Percentiles rank a stretch among this genome's conserved stretches.
Conservation (phyloP, 768 basidiomycete species). For the Boletus eberwhitei region DNA sequence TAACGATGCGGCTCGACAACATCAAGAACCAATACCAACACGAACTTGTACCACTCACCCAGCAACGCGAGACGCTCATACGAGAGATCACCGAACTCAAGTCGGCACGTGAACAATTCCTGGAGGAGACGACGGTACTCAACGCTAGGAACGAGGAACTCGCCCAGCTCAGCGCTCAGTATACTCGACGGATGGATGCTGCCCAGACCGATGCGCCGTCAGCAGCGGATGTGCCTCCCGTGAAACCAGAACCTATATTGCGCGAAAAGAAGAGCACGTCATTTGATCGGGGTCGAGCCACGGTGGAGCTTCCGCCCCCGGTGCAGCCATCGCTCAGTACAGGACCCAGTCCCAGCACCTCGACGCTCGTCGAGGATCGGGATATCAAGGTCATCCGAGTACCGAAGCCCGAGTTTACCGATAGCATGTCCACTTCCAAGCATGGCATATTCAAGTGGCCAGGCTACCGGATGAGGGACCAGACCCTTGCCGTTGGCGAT, state of each 20-base stretch:
- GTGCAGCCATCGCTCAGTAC: constrained; percentile 17
- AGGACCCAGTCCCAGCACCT: constrained; percentile 17
- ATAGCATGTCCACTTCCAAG: constrained; percentile 48
- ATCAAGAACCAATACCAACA: constrained; percentile 85
- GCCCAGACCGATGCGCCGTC: constrained; percentile 17
- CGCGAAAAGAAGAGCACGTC: constrained; percentile 29
- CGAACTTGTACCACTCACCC: constrained; percentile 81
- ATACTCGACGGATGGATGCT: constrained; percentile 71
- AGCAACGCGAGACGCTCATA: constrained; percentile 72
- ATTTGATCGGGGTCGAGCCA: constrained; percentile 24
- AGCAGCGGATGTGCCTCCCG: constrained; percentile 1
- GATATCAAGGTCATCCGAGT: constrained; percentile 26
- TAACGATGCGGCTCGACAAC: constrained; percentile 82
- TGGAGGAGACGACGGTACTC: constrained; percentile 89
- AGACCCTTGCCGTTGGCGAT: constrained; percentile 31
- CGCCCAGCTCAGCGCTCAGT: constrained; percentile 80
- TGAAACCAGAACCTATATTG: constrained; percentile 10
- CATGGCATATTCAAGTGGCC: constrained; percentile 72
- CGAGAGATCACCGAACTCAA: constrained; percentile 86
- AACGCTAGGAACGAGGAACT: constrained; percentile 92
- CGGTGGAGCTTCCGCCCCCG: constrained; percentile 5
- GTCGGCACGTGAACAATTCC: constrained; percentile 77
- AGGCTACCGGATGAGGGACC: constrained; percentile 53
- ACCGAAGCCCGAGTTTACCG: constrained; percentile 34
- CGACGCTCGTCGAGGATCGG: constrained; percentile 26